Evolutionary conservation across 2,329 filamentous ascomycete genomes (phyloP).

Genomic region (Microdochium trichocladiopsis): DNA sequence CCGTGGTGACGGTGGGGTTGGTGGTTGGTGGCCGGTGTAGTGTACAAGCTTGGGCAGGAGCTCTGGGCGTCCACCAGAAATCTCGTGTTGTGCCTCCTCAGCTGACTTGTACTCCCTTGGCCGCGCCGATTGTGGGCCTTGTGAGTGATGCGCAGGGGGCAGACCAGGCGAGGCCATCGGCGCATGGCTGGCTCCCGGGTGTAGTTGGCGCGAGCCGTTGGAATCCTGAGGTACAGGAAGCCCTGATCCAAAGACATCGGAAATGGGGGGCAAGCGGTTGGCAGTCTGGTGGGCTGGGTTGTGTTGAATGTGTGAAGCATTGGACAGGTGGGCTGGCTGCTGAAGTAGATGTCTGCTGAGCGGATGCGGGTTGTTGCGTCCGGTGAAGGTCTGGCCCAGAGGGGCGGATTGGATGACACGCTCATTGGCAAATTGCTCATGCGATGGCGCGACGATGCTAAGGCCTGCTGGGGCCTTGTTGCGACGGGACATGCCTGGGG

Average conservation of each 20-base stretch:
- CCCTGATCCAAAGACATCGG: slow-evolving; percentile 86
- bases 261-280: slow-evolving; percentile 88
- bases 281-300: slow-evolving; percentile 80
- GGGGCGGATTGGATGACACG: slow-evolving; percentile 95
- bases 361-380: slow-evolving; percentile 72
- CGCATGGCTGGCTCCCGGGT: slow-evolving; percentile 57
- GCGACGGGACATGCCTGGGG: slow-evolving; percentile 62
- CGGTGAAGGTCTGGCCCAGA: slow-evolving; percentile 90
- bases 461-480: slow-evolving; percentile 82
- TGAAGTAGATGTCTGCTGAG: slow-evolving; percentile 72
- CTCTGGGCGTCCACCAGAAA: slow-evolving; percentile 88
- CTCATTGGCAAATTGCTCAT: slow-evolving; percentile 87
- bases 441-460: slow-evolving; percentile 90
- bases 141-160: slow-evolving; percentile 42
- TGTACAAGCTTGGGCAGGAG: slow-evolving; percentile 89
- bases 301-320: slow-evolving; percentile 86
- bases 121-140: slow-evolving; percentile 52
- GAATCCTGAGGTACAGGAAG: slow-evolving; percentile 55
- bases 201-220: slow-evolving; percentile 38
- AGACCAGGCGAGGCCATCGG: slow-evolving; percentile 75
- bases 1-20: slow-evolving; percentile 79
- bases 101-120: slow-evolving; percentile 88
- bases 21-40: slow-evolving; percentile 89
- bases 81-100: slow-evolving; percentile 86
- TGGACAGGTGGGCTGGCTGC: slow-evolving; percentile 74